Conservation (phyloP, 2,329 filamentous ascomycete genomes). For the Akanthomyces lecanii region DNA sequence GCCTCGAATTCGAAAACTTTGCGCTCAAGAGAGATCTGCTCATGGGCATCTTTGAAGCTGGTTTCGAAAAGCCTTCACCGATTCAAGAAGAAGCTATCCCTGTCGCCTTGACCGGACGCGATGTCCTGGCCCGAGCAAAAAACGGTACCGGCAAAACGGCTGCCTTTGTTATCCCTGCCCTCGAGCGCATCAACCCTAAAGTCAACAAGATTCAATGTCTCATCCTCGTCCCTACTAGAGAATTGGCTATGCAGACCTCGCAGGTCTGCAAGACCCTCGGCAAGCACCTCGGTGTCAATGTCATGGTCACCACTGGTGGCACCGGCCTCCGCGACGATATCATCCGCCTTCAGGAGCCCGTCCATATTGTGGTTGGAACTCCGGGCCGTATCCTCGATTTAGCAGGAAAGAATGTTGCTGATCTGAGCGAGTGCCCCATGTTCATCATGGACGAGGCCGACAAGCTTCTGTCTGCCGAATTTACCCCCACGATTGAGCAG, state of each 20-base stretch:
- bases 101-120: slow-evolving; percentile 88
- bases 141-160: slow-evolving; percentile 98
- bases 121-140: slow-evolving; percentile 94
- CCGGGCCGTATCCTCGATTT: slow-evolving; percentile 94
- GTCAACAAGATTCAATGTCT: slow-evolving; percentile 94
- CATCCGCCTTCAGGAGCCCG: slow-evolving; percentile 85
- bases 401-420: slow-evolving; percentile 92
- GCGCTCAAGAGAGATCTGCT: slow-evolving; percentile 89
- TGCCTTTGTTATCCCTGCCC: slow-evolving; percentile 91
- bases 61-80: slow-evolving; percentile 96
- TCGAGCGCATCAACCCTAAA: slow-evolving; percentile 96
- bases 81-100: slow-evolving; percentile 99
- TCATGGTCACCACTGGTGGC: slow-evolving; percentile 98
- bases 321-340: slow-evolving; percentile 96
- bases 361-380: slow-evolving; percentile 97
- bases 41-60: slow-evolving; percentile 99
- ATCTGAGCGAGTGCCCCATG: slow-evolving; percentile 91
- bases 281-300: slow-evolving; percentile 94
- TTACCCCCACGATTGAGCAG: slow-evolving; percentile 96
- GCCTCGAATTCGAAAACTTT: slow-evolving; percentile 96
- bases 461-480: slow-evolving; percentile 93
- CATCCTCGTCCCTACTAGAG: slow-evolving; percentile 92
- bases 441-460: slow-evolving; percentile 99
- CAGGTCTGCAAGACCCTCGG: slow-evolving; percentile 98
- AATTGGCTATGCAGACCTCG: slow-evolving; percentile 95